Percentiles rank a stretch among this genome's conserved stretches.
Conservation (phyloP, 2,329 filamentous ascomycete species). For the Rhynchosporium secalis region DNA sequence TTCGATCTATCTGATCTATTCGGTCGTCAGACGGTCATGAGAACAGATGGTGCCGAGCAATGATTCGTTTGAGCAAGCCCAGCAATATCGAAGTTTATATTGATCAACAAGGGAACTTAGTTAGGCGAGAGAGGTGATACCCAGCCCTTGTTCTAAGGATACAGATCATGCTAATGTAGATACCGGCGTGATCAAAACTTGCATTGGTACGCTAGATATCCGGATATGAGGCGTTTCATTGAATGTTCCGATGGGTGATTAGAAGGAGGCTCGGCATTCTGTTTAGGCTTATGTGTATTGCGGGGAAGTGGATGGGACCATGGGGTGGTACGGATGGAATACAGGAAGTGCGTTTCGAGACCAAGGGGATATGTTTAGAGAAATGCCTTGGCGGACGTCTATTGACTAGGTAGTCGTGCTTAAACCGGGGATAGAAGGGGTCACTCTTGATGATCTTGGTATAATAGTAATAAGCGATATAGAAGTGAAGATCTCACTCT, state of each 20-base stretch:
- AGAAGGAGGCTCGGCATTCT: slow-evolving; percentile 1
- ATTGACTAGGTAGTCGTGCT: too few relatives aligned
- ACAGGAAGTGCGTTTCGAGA: neutral
- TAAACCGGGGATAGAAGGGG: too few relatives aligned
- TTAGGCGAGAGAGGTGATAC: neutral
- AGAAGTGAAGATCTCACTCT: too few relatives aligned
- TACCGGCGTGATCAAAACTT: too few relatives aligned
- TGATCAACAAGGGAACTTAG: neutral
- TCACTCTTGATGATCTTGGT: too few relatives aligned
- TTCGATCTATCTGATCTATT: neutral
- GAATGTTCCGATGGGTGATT: neutral
- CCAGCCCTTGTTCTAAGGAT: too few relatives aligned
- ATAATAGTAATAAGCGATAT: too few relatives aligned
- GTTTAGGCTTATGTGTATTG: slow-evolving; percentile 3
- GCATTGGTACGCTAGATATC: neutral
- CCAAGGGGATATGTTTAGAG: neutral
- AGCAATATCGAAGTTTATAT: neutral
- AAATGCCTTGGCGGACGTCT: too few relatives aligned
- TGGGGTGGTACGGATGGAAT: neutral
- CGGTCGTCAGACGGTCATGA: slow-evolving; percentile 1
- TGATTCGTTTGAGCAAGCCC: too few relatives aligned
- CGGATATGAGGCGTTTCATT: neutral
- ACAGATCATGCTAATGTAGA: neutral
- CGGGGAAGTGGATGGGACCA: neutral
- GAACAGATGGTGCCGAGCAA: neutral